Evolutionary conservation across 441 rosid genomes (phyloP).

Genomic region (Kokia cookei): DNA sequence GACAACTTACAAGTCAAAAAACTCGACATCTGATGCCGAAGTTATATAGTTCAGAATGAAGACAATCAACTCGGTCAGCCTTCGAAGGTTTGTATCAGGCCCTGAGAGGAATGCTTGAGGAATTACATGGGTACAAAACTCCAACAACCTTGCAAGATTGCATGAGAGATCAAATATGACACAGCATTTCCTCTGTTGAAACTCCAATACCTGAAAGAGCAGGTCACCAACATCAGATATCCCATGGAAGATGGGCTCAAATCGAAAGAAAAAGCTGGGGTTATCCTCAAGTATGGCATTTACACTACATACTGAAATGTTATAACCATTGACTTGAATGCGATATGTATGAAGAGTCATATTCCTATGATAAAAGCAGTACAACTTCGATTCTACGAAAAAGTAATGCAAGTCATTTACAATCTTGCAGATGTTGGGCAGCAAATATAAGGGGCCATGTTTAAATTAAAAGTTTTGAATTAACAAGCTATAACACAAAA

Average conservation of each 20-base stretch:
- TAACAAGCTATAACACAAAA: background rate
- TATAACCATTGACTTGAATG: background rate
- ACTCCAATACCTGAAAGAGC: slow-evolving; percentile 1
- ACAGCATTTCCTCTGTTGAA: slow-evolving; percentile 41
- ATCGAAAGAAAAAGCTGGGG: background rate
- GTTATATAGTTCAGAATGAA: slow-evolving; percentile 85
- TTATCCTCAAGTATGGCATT: background rate
- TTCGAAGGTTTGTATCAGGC: slow-evolving; percentile 82
- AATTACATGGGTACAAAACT: slow-evolving; percentile 83
- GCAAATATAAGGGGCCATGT: background rate
- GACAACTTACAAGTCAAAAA: slow-evolving; percentile 82
- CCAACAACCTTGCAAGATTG: slow-evolving; percentile 84
- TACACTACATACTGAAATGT: background rate
- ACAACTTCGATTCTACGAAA: background rate
- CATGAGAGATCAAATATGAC: slow-evolving; percentile 93
- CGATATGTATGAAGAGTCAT: background rate
- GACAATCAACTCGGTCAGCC: slow-evolving; percentile 79
- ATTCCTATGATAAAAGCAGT: background rate
- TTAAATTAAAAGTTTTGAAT: background rate
- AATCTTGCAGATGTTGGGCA: background rate
- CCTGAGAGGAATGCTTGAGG: slow-evolving; percentile 88
- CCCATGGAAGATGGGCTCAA: background rate
- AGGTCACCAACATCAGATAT: slow-evolving; percentile 1
- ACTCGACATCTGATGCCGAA: slow-evolving; percentile 82
- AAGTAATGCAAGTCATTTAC: background rate